These are phyloP conservation scores for Trichoderma atrobrunneum DNA, from an alignment of 2,329 filamentous ascomycete species.

Conservation along the genomic window DNA sequence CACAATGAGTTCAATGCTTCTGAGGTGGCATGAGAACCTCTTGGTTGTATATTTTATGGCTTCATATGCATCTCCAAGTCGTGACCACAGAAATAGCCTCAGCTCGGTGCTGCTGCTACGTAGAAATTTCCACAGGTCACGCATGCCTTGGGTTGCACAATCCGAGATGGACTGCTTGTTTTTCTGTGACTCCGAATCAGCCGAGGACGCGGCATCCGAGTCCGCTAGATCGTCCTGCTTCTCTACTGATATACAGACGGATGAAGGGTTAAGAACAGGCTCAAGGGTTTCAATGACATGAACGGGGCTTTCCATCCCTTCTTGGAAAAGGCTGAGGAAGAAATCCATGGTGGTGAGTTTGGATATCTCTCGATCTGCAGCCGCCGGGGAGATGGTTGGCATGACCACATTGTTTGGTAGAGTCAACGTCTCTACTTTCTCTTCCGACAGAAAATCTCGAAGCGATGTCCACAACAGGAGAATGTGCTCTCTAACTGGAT, in stretches of 20 bases:
- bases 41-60: constrained; percentile 83
- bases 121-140: constrained; percentile 83
- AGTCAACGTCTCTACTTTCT: constrained; percentile 46
- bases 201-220: constrained; percentile 19
- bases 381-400: constrained; percentile 78
- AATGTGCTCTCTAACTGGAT: constrained; percentile 55
- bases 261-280: constrained; percentile 76
- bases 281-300: constrained; percentile 88
- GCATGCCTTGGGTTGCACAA: constrained; percentile 56
- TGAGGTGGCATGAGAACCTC: constrained; percentile 80
- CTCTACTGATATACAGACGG: constrained; percentile 43
- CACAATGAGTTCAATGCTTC: constrained; percentile 80
- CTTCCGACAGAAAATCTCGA: constrained; percentile 48
- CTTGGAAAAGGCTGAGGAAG: constrained; percentile 84
- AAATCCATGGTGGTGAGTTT: constrained; percentile 96
- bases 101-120: constrained; percentile 77
- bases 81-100: constrained; percentile 83
- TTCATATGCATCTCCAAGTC: constrained; percentile 84
- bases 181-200: background rate
- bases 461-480: constrained; percentile 58
- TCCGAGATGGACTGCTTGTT: constrained; percentile 46
- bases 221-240: constrained; percentile 19
- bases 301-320: constrained; percentile 76
- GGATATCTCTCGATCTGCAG: constrained; percentile 85
- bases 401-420: constrained; percentile 86